Base-by-base conservation (phyloP, 257 asterid species). In the Ehretia macrophylla region DNA sequence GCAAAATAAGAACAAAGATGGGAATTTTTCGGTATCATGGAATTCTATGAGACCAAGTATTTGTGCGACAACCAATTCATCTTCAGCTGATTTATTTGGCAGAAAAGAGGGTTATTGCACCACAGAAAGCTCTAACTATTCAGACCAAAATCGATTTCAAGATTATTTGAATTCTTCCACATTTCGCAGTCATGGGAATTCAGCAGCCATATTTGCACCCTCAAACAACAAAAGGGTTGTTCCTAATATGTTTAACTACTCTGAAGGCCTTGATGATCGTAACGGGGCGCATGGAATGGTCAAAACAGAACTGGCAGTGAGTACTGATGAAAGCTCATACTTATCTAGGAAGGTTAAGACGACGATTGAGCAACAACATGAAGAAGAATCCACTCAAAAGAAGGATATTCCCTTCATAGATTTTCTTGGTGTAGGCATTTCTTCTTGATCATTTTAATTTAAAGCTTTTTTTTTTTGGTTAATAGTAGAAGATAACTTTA, bases 361-460 rank as follows among this genome's bases (percentile, higher is more conserved):
- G 51, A 72, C 14, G 17, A 60, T 32, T 4, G 77, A 70, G 49
- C 53, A 69, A 8, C 39, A 67, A 0, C 49, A 55, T 1, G 85
- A 69, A 8, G 81, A 79, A 51, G 84, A 75, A 60, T 35, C 83
- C 12, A 49, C 57, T 17, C 70, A 63, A 55, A 83, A 69, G 73
- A 78, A 81, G 40, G 85, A 77, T 57, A 80, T 81, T 48, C 35
- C 94, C 42, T 88, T 90, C 81, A 90, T 90, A 45, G 98, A 90
- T 80, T 90, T 90, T 80, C 98, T 90, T 74, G 98, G 98, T 46
- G 96, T 90, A 52, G 98, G 96, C 27, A 79, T 74, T 35, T 83
- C 95, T 59, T 83, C 90, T 63, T 75, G 76, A 79, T 67, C 53
- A 57, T 48, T 37, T 10, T 51, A n/a, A 10, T 19, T 4, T 18